Base-by-base conservation (phyloP, 345 rosid genomes). In the Syzygium oleosum region DNA sequence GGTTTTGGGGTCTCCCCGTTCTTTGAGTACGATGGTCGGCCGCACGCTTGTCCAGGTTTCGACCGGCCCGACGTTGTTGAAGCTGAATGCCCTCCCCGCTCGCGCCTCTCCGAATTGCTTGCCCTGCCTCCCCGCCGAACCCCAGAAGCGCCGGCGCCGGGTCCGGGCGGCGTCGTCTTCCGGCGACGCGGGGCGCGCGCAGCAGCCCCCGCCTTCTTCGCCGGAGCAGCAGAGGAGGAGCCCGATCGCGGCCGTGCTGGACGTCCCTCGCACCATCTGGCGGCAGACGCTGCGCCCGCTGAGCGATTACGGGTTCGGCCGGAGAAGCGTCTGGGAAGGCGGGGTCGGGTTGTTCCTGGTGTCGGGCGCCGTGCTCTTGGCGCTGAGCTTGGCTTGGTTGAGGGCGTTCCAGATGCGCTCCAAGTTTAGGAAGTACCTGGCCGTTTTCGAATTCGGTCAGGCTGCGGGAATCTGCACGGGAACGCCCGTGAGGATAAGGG, bases 251-350 rank as follows among this genome's bases (percentile, higher is more conserved):
- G 94, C 90, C 92, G 92, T 91, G 88, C 90, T 95, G 89, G 98
- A 96, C 78, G 92, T 94, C 56, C 99, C 99, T 38, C 88, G 88
- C 85, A 93, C 87, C 84, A 85, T 98, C 46, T 98, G 99, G 99
- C 94, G 90, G 88, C 98, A 93, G 90, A 95, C 99, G 73, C 87
- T 96, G 23, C 95, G 91, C 84, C 99, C 99, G 14, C 85, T 98
- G 85, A 93, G 96, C 90, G 98, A 98, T 91, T 98, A 95, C 84
- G 99, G 99, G 84, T 96, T 96, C 89, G 99, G 99, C 80, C 92
- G 94, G 77, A 93, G 94, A 91, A 98, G 98, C 89, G 89, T 98
- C 80, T 97, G 98, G 99, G 99, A 98, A 96, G 99, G 99, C 87
- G 99, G 99, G 61, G 99, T 98, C 27, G 99, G 99, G 87, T 87